Evolutionary conservation across 2,329 filamentous ascomycete species (phyloP).

Genomic region (Exophiala calicioides): DNA sequence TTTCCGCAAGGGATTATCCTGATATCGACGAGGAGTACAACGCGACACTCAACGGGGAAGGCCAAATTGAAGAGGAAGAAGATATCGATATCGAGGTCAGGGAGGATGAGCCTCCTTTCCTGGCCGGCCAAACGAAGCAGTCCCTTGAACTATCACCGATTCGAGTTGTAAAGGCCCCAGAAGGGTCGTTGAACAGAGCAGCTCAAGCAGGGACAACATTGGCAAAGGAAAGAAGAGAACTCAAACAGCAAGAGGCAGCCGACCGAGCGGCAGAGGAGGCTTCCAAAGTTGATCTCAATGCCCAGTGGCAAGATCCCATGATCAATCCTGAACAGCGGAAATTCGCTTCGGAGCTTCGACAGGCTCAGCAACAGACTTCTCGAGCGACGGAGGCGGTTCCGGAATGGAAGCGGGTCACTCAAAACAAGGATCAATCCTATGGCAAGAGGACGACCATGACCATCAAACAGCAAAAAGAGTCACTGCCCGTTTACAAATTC

Average conservation of each 20-base stretch:
- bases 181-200: constrained; percentile 95
- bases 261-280: constrained; percentile 73
- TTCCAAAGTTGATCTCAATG: constrained; percentile 76
- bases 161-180: constrained; percentile 92
- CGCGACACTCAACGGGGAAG: constrained; percentile 79
- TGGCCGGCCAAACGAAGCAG: constrained; percentile 94
- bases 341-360: constrained; percentile 84
- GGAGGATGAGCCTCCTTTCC: constrained; percentile 94
- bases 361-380: constrained; percentile 58
- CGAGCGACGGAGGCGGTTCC: constrained; percentile 70
- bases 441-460: constrained; percentile 87
- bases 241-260: constrained; percentile 84
- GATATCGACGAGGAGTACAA: constrained; percentile 94
- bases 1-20: constrained; percentile 89
- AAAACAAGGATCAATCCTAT: constrained; percentile 74
- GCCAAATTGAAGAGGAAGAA: constrained; percentile 79
- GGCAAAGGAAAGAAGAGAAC: constrained; percentile 84
- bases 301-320: constrained; percentile 98
- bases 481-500: constrained; percentile 85
- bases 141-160: constrained; percentile 94
- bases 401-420: constrained; percentile 87
- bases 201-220: constrained; percentile 90
- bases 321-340: constrained; percentile 78
- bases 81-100: constrained; percentile 96
- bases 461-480: constrained; percentile 93